phyloP scores from a whole-genome alignment of 2,329 filamentous ascomycete genomes.

The Nothopassalora personata region DNA sequence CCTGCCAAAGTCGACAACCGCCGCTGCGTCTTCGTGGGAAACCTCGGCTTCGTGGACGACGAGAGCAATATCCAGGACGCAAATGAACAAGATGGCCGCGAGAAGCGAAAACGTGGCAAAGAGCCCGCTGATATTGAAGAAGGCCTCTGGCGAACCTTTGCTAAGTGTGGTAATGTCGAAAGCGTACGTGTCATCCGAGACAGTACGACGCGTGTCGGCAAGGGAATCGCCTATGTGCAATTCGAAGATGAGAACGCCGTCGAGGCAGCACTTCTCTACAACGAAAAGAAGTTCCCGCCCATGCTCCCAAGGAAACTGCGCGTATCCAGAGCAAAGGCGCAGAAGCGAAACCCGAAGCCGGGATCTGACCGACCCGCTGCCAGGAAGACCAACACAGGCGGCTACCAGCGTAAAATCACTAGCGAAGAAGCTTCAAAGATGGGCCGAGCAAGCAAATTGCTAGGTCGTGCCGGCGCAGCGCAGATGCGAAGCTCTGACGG shows the following conservation, averaged over 20 bases:
- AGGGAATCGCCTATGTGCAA: constrained; percentile 96
- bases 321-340: constrained; percentile 77
- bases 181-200: constrained; percentile 91
- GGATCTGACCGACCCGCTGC: constrained; percentile 26
- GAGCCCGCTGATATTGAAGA: constrained; percentile 82
- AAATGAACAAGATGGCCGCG: constrained; percentile 57
- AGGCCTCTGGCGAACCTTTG: constrained; percentile 80
- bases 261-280: constrained; percentile 79
- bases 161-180: constrained; percentile 75
- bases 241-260: constrained; percentile 84
- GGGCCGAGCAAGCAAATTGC: constrained; percentile 68
- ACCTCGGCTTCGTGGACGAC: constrained; percentile 92
- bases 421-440: constrained; percentile 64
- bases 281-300: constrained; percentile 89
- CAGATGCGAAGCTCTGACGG: constrained; percentile 24
- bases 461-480: constrained; percentile 63
- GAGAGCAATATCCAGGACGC: constrained; percentile 63
- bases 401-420: constrained; percentile 65
- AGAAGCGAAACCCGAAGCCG: constrained; percentile 45
- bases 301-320: constrained; percentile 85
- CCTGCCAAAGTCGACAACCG: constrained; percentile 76
- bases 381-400: constrained; percentile 18
- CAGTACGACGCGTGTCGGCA: constrained; percentile 83
- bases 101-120: constrained; percentile 62
- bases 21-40: constrained; percentile 92